Base-by-base conservation (phyloP, 495 filamentous ascomycete species). In the Penicillium subrubescens region DNA sequence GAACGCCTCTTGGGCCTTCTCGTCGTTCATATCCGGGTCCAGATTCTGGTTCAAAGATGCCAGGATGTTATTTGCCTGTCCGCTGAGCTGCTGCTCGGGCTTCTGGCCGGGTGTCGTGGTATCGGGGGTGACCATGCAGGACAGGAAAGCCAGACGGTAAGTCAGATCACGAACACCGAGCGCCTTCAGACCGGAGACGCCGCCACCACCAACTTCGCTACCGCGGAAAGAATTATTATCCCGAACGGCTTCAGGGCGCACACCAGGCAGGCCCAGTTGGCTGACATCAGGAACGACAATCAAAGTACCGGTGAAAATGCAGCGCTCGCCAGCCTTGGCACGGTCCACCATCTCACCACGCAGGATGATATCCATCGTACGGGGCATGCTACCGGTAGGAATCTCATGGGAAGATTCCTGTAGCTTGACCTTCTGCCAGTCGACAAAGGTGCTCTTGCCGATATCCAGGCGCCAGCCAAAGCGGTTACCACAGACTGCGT, bases 361-460 rank as follows among this genome's bases (percentile, higher is more conserved):
- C n/a, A 99, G 79, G 67, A 99, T 97, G 25, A 99, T 88, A 69
- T 99, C 95, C 88, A 99, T 93, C 5, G 95, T 99, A 46, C 95
- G 87, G 4, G 95, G 95, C 95, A 99, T 99, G 77, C 93, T 97
- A 44, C 95, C 95, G 2, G 95, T 99, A 0, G 95, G 95, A 53
- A 99, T 99, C 75, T 99, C 95, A 19, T 93, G 94, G 57, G 92
- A 95, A 74, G 97, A 98, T 78, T 99, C 95, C 76, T 99, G 95
- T 34, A 98, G 90, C 57, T 96, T 88, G 25, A 98, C 91, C 74
- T 98, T 98, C 67, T 99, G 95, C 95, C 95, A 99, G 77, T 99
- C 95, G 23, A 98, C 90, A 71, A 99, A 99, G 3, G 94, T 97
- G 73, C 93, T 97, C 75, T 97, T 95, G 50, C 92, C 86, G 72